Evolutionary conservation across 257 asterid genomes (phyloP), one percentile per base, ranked within the genome.

Genomic region (Salvia rosmarinus): DNA sequence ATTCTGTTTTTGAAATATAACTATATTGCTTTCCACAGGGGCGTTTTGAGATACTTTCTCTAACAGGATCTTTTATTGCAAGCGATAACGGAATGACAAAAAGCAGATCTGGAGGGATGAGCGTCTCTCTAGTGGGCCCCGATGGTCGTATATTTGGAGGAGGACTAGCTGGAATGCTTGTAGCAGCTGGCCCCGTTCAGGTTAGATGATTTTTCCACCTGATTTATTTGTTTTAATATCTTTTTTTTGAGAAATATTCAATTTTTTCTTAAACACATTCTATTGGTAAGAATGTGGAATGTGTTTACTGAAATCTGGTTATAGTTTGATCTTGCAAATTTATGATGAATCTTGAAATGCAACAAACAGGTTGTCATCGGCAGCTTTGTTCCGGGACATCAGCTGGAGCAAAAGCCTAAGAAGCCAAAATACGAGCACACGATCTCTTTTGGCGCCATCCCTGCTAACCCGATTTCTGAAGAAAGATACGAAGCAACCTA

Each of bases 91-190:
- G 97, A 59, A 62, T 85, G 52, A 78, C 96, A 21, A 90, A 88
- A 73, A 84, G 93, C 82, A 82, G 95, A 84, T 88, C 97, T 4
- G 98, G 98, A 39, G 98, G 98, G 56, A 82, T 93, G 93, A 88
- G 96, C 30, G 93, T 93, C 75, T 85, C 90, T 68, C 82, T 93
- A 68, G 96, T 95, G 32, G 96, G 96, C 47, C 92, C 97, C 21
- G 94, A 93, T 74, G 97, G 98, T 28, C 97, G 88, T 47, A 90
- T 93, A 49, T 78, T 92, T n/a, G 98, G 98, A 8, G 98, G 97
- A 73, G 98, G 96, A 70, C 90, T 92, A 55, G 98, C 96, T 19
- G 98, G 98, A 75, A 85, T 90, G 93, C 82, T 92, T 44, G 79
- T 92, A 50, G 97, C 98, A 23, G 90, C 95, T 28, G 92, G 90